Base-by-base conservation (phyloP, 140 eudicot species). In the Ambrosia hybrid region DNA sequence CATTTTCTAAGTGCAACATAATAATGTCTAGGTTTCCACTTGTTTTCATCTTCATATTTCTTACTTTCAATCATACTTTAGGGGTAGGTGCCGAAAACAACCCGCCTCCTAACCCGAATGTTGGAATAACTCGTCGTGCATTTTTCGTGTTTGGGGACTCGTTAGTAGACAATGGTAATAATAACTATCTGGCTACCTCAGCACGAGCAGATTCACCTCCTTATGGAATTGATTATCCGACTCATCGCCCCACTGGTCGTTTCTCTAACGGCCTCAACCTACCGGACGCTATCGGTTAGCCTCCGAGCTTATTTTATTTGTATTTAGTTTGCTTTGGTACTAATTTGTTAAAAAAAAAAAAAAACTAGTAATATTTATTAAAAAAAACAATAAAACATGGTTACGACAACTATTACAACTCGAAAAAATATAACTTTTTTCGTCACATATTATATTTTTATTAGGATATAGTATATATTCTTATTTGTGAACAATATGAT, bases 141-240 rank as follows among this genome's bases (percentile, higher is more conserved):
- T 84, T 87, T 73, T 87, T 87, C 5, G 90, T 87, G 74, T 87
- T 87, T 49, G 94, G 94, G 10, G 94, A 87, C 79, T 87, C 94
- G 3, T 81, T 87, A 15, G 94, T 87, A 3, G 94, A 87, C 66
- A 82, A 80, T 43, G 94, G 94, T 37, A 87, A 87, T 72, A 87
- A 87, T 78, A 87, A 87, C 34, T 82, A 9, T 70, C 74, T 87
- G 75, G 73, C 72, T n/a, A 87, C 90, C 51, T 6, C 83, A 15
- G 94, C 94, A 5, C 81, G 94, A 33, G 94, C 94, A 0, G 90
- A 87, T 74, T 73, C 88, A 6, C 86, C 94, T 45, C 94, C 94
- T 51, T 87, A 87, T 63, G 94, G 94, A 66, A 72, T 87, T 52
- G 94, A 87, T 56, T 87, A 77, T 17, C 90, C 90, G 5, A 53